Conservation (phyloP, 192 early-diverging fungal species). For the Linnemannia schmuckeri region DNA sequence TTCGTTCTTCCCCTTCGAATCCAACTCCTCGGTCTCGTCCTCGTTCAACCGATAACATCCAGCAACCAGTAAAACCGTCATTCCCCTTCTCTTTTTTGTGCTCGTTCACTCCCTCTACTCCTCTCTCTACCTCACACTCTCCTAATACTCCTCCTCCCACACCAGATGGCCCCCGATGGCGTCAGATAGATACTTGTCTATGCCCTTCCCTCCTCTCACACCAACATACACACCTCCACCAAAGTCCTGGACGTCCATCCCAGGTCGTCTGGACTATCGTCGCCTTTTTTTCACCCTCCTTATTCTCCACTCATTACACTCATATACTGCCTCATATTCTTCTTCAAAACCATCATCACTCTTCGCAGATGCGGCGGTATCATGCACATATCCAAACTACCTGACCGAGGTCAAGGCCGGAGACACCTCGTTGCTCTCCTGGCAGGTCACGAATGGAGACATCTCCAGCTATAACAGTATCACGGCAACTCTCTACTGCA, state of each 20-base stretch:
- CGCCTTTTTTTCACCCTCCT: background rate
- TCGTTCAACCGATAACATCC: background rate
- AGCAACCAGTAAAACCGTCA: background rate
- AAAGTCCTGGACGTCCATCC: background rate
- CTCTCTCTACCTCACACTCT: background rate
- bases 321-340: background rate
- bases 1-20: conserved; percentile 4
- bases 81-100: background rate
- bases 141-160: background rate
- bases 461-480: conserved; percentile 15
- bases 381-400: conserved; percentile 42
- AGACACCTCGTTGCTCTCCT: conserved; percentile 14
- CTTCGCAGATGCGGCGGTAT: conserved; percentile 19
- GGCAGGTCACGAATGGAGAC: conserved; percentile 7
- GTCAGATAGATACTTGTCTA: background rate
- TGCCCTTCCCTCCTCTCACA: background rate
- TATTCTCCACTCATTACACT: conserved; percentile 1
- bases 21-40: conserved; percentile 4
- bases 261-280: background rate
- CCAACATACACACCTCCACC: background rate
- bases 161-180: conserved; percentile 12
- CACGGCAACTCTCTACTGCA: conserved; percentile 46
- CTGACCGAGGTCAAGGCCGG: conserved; percentile 38
- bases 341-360: background rate
- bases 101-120: background rate